Evolutionary conservation across 352 stramenopile species (phyloP), one percentile per base, ranked within the genome.

Genomic region (Pythium pyrilobum): DNA sequence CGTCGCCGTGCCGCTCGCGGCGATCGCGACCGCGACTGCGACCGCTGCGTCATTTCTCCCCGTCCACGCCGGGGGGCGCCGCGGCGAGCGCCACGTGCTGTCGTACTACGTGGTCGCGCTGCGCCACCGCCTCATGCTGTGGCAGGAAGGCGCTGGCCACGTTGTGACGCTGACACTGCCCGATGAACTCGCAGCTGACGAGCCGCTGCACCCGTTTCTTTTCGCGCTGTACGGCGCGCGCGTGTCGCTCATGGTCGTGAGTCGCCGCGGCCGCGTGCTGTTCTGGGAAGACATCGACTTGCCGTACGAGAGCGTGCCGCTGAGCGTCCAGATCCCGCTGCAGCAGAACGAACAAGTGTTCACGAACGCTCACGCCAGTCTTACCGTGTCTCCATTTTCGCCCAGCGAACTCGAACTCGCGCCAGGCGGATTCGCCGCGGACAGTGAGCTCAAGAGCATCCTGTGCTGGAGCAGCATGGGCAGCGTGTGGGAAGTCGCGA

Each of bases 271-370:
- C 15, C 58, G 81, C 52, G 78, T 92, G 57, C 66, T 89, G 21
- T 89, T 92, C 55, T 92, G 78, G 78, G 81, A 89, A 49, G 81
- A 92, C 55, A 80, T 92, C 55, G 77, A 87, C 18, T 57, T 88
- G 25, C 77, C 81, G 3, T 89, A 89, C 45, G 77, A 89, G 55
- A 89, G 73, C 54, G 69, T 87, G 4, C 81, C 81, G 16, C 62
- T 92, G 15, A 88, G 76, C 49, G 74, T 92, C 1, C 81, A 92
- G 62, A 92, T 92, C 55, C 81, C 78, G 5, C 36, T 92, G 41
- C 72, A 72, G 33, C 42, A 50, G 9, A 42, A 73, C 40, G 81
- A 92, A 57, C 21, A 67, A 10, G 71, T 92, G 13, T 59, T 32
- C 12, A 87, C 81, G 25, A 68, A 77, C 34, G 52, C 60, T 0